These are phyloP conservation scores for Salix viminalis DNA, from an alignment of 345 rosid species.

Conservation along the genomic window DNA sequence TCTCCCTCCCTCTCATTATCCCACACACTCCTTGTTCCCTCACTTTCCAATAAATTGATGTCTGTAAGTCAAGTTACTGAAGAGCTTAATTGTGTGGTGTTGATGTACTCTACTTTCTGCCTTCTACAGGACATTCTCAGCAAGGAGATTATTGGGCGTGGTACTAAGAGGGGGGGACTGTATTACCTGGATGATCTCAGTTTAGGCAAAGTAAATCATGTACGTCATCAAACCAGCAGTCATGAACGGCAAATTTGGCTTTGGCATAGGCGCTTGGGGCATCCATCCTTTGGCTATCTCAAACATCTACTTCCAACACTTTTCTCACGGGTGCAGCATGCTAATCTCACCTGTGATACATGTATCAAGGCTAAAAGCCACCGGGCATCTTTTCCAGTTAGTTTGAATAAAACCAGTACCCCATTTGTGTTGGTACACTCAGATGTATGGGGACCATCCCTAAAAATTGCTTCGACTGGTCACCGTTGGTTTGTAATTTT, in stretches of 20 bases:
- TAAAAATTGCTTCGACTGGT: rapidly evolving
- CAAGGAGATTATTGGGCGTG: neutral
- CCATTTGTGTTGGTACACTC: neutral
- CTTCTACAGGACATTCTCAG: neutral
- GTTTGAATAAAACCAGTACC: neutral
- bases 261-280: neutral
- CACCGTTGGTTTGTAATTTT: constrained; percentile 4
- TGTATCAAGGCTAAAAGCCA: constrained; percentile 4
- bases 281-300: neutral
- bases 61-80: neutral
- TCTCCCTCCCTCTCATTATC: too few species aligned
- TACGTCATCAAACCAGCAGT: neutral
- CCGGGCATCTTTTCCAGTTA: neutral
- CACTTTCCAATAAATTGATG: too few species aligned
- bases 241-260: neutral
- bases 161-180: neutral
- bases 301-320: neutral
- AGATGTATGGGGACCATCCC: neutral
- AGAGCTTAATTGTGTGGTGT: neutral
- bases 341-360: neutral
- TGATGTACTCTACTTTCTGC: neutral
- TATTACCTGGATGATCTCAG: neutral
- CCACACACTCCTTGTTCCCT: too few species aligned
- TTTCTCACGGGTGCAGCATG: neutral
- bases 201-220: neutral